A percentile compares a stretch with the other conserved stretches of the same genome.
Conservation (phyloP, 345 rosid genomes). For the Sisymbrium irio region DNA sequence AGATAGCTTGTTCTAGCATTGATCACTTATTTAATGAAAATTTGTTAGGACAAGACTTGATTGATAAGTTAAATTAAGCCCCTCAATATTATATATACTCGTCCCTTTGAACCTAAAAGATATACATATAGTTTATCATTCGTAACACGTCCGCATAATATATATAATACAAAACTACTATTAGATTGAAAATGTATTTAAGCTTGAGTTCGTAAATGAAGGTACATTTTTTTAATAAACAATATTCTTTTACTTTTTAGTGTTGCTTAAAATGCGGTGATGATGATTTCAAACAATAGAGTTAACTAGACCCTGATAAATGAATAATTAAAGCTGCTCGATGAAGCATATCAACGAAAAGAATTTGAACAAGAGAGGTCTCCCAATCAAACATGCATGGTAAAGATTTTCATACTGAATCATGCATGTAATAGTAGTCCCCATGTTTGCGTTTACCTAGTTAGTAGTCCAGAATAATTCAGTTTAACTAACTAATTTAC, state of each 20-base stretch:
- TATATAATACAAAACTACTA: neutral
- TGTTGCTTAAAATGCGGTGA: neutral
- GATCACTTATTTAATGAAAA: slow-evolving; percentile 24
- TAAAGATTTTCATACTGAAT: neutral
- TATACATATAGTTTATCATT: slow-evolving; percentile 8
- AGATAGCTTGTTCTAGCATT: slow-evolving; percentile 24
- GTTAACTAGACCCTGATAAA: neutral
- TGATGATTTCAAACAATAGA: neutral
- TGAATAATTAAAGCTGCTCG: neutral
- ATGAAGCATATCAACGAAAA: neutral
- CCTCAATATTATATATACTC: neutral
- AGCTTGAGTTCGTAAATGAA: neutral
- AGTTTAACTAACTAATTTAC: neutral
- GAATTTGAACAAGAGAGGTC: neutral
- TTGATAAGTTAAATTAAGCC: slow-evolving; percentile 27
- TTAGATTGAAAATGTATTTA: neutral
- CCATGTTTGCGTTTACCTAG: neutral
- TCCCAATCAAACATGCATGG: neutral
- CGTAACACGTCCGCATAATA: slow-evolving; percentile 11
- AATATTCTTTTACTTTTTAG: neutral
- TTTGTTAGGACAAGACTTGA: slow-evolving; percentile 29
- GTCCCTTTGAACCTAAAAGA: neutral
- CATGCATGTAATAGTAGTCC: neutral
- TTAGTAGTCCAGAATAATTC: neutral
- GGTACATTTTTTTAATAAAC: neutral